Conservation (phyloP, 257 asterid species). For the Echium plantagineum region DNA sequence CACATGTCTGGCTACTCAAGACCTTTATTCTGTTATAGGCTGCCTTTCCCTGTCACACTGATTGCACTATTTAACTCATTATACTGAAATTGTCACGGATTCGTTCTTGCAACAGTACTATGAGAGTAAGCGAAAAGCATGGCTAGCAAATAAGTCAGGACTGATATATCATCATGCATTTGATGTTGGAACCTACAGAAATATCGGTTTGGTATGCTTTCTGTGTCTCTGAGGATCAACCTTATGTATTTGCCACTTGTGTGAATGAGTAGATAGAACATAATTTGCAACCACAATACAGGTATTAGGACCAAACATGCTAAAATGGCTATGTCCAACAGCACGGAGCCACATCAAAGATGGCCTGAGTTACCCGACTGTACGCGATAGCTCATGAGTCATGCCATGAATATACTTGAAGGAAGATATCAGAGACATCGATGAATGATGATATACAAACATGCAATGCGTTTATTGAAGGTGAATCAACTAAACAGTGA, state of each 20-base stretch:
- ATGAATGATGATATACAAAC: not conserved
- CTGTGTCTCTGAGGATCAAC: conserved; percentile 12
- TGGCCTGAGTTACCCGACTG: conserved; percentile 63
- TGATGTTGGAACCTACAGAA: conserved; percentile 63
- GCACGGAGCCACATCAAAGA: conserved; percentile 67
- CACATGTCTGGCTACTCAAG: not conserved
- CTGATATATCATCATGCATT: conserved; percentile 60
- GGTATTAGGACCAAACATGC: conserved; percentile 75
- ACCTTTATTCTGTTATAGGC: not conserved
- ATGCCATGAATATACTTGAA: not conserved
- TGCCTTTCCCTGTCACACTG: not conserved
- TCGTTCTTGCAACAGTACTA: conserved; percentile 37
- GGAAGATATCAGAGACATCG: not conserved
- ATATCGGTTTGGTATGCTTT: conserved; percentile 43
- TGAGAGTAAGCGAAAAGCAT: conserved; percentile 67
- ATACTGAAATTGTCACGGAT: conserved; percentile 6
- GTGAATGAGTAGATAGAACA: not conserved
- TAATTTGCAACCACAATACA: conserved; percentile 12
- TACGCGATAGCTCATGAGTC: conserved; percentile 26
- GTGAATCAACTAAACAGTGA: not conserved
- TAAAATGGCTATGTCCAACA: conserved; percentile 80
- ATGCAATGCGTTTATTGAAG: not conserved
- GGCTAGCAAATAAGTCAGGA: conserved; percentile 95
- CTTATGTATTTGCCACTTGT: conserved; percentile 1
- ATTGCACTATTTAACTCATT: not conserved